Conservation (phyloP, 495 filamentous ascomycete genomes). For the Penicillium subrubescens region DNA sequence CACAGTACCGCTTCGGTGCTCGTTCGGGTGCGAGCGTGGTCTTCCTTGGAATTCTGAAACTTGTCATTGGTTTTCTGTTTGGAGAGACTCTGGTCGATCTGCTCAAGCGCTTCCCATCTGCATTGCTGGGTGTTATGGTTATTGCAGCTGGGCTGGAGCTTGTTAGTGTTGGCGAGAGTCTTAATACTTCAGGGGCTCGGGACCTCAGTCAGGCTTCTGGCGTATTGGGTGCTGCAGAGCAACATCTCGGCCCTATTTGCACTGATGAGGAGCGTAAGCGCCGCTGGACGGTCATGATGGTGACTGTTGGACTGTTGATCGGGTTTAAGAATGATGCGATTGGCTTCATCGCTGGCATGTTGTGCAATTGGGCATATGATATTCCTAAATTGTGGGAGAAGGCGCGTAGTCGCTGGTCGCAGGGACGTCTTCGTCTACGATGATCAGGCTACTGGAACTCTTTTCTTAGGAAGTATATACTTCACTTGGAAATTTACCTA, state of each 20-base stretch:
- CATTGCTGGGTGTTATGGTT: slow-evolving; percentile 83
- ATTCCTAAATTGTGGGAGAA: slow-evolving; percentile 36
- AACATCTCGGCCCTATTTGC: slow-evolving; percentile 40
- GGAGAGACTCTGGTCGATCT: slow-evolving; percentile 68
- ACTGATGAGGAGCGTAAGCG: slow-evolving; percentile 65
- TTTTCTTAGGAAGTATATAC: background rate
- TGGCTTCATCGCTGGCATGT: slow-evolving; percentile 80
- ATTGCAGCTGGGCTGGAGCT: slow-evolving; percentile 86
- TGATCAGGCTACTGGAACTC: background rate
- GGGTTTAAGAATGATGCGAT: slow-evolving; percentile 90
- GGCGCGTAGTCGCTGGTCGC: slow-evolving; percentile 30
- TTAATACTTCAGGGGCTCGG: slow-evolving; percentile 68
- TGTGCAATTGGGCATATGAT: slow-evolving; percentile 62
- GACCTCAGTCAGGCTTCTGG: slow-evolving; percentile 51
- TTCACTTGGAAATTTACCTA: background rate
- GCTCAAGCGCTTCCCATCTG: slow-evolving; percentile 68
- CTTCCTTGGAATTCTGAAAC: slow-evolving; percentile 74
- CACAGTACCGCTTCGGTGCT: slow-evolving; percentile 86
- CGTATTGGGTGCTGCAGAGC: slow-evolving; percentile 43
- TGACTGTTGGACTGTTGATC: slow-evolving; percentile 76
- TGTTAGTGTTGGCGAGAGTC: slow-evolving; percentile 75
- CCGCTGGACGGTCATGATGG: slow-evolving; percentile 84
- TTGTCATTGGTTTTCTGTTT: slow-evolving; percentile 72
- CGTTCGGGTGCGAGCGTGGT: slow-evolving; percentile 83
- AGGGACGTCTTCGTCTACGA: slow-evolving; percentile 35